These are phyloP conservation scores for Avena sativa DNA, from an alignment of 176 grass and related monocot genomes.

Conservation along the genomic window DNA sequence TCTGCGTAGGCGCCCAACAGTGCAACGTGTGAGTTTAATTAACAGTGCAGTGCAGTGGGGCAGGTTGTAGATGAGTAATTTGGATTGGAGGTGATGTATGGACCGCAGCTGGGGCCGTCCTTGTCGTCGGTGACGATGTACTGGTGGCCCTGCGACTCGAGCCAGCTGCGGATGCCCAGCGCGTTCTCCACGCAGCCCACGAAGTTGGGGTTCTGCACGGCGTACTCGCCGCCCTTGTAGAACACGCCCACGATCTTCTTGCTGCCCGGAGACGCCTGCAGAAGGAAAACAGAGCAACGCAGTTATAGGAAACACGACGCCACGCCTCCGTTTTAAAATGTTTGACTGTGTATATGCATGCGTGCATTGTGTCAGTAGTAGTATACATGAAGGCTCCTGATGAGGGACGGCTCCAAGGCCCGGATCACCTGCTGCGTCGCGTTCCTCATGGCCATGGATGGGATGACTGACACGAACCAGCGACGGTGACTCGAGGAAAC, in stretches of 20 bases:
- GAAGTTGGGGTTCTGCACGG: slow-evolving; percentile 66
- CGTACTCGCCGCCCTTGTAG: slow-evolving; percentile 82
- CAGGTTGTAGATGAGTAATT: no score
- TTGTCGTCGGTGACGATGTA: slow-evolving; percentile 91
- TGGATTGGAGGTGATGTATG: no score
- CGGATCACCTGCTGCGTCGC: slow-evolving; percentile 17
- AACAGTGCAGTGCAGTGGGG: no score
- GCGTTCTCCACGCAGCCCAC: slow-evolving; percentile 67
- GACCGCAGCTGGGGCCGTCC: slow-evolving; percentile 78
- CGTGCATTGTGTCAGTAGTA: no score
- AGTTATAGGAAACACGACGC: background rate
- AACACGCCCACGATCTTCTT: slow-evolving; percentile 96
- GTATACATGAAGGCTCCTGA: slow-evolving; percentile 19
- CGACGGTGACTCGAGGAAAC: background rate
- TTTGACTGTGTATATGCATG: no score
- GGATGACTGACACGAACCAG: no score
- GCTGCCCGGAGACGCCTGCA: slow-evolving; percentile 58
- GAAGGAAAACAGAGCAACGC: background rate
- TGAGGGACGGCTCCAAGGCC: background rate
- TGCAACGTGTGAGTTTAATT: background rate
- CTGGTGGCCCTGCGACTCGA: slow-evolving; percentile 78
- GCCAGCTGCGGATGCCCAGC: slow-evolving; percentile 70
- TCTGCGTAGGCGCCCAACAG: slow-evolving; percentile 6
- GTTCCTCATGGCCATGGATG: slow-evolving; percentile 32
- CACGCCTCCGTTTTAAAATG: no score